Evolutionary conservation across 2,329 filamentous ascomycete species (phyloP).

Genomic region (Seiridium cupressi): DNA sequence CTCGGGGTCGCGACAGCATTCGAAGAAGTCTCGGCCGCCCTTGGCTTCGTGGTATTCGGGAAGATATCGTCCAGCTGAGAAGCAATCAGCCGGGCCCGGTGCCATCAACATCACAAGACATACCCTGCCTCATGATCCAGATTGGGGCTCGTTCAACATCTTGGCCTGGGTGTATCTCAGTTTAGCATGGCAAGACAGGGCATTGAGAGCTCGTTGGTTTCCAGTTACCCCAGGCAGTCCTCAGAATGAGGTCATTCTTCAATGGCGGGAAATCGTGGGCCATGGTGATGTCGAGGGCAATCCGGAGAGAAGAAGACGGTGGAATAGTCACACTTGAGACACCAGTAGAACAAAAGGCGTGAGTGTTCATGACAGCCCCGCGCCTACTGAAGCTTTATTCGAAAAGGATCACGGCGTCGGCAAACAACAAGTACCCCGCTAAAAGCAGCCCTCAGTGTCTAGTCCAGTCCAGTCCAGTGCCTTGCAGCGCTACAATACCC

Average conservation of each 20-base stretch:
- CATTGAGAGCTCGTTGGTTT: slow-evolving; percentile 5
- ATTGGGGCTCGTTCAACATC: slow-evolving; percentile 89
- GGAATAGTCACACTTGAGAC: not conserved
- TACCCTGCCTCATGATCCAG: slow-evolving; percentile 99
- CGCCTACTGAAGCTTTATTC: slow-evolving; percentile 2
- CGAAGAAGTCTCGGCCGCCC: slow-evolving; percentile 89
- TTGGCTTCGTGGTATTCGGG: slow-evolving; percentile 98
- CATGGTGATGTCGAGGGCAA: slow-evolving; percentile 46
- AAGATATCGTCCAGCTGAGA: slow-evolving; percentile 85
- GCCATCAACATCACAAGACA: slow-evolving; percentile 17
- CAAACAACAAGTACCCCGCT: not conserved
- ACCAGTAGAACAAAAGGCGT: slow-evolving; percentile 3
- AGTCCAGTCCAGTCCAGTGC: not conserved
- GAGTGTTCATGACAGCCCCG: not conserved
- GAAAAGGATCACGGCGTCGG: not conserved
- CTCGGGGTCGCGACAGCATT: slow-evolving; percentile 91
- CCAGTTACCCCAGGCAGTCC: slow-evolving; percentile 79
- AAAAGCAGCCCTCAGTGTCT: not conserved
- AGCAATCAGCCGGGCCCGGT: not conserved
- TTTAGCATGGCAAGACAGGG: not conserved
- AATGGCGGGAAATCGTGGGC: slow-evolving; percentile 73
- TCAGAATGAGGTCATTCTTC: slow-evolving; percentile 88
- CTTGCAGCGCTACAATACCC: not conserved
- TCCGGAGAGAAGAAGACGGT: not conserved
- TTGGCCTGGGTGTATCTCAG: slow-evolving; percentile 58